Evolutionary conservation across 1,139 yeast species (phyloP), one percentile per base, ranked within the genome.

Genomic region (Taphrina communis): DNA sequence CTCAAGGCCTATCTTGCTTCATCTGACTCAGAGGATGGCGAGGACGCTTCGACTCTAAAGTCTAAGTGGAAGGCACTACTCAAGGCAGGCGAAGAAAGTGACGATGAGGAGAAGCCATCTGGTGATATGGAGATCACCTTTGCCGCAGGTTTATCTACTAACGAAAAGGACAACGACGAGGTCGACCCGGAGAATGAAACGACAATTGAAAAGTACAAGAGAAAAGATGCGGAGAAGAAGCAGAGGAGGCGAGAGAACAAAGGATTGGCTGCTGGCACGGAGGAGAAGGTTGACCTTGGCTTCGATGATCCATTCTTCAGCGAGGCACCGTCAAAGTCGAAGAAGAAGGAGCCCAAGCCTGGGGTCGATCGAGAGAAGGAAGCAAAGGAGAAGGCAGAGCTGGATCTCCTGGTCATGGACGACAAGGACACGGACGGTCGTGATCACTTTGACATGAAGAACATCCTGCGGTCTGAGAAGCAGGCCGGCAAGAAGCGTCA

Each of bases 111-210:
- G 38, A 63, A 44, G 25, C 67, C 67, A 2, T 55, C 55, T 14
- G 88, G 90, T 17, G 98, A 93, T 76, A 89, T 94, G 92, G 98
- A 94, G 77, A 90, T 95, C 73, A 92, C 98, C 0, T 95, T 95
- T 78, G 91, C 93, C 52, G 97, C 99, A 1, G 97, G 93, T 6
- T 79, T 91, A 65, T 46, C 61, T 5, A 69, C 86, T 81, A 71
- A 86, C 76, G 88, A 82, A n/a, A 59, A 50, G 53, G 76, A 69
- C 31, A 75, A 75, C 66, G 76, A 75, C 35, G 74, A 72, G 65
- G 72, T 75, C 66, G 73, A 79, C 60, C 82, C 80, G 7, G 81
- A 82, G 50, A 94, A 89, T 69, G 93, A 91, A 76, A 82, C 88
- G 14, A 88, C 97, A 0, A 86, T 95, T 65, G 95, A 89, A 53